Conservation (phyloP, 1,284 basidiomycete species). For the Puccinia polysora region DNA sequence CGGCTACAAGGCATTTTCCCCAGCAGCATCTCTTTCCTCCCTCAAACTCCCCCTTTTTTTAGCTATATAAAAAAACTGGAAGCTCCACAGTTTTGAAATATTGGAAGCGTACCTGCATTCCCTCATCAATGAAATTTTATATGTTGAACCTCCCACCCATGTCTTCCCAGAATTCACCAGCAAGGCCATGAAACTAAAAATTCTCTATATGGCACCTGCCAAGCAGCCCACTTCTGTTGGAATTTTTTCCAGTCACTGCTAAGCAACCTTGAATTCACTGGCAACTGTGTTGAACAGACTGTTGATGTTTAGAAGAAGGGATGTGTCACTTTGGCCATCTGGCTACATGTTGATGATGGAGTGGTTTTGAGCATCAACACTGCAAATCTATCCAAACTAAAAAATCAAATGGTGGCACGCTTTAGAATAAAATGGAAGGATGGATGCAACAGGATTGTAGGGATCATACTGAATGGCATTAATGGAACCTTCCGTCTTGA, state of each 20-base stretch:
- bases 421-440: background rate
- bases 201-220: background rate
- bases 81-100: background rate
- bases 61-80: background rate
- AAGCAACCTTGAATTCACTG: background rate
- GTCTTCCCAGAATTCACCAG: background rate
- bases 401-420: background rate
- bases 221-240: background rate
- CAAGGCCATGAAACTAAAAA: background rate
- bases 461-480: background rate
- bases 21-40: background rate
- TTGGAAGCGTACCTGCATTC: background rate
- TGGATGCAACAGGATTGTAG: background rate
- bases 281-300: background rate
- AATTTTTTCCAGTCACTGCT: background rate
- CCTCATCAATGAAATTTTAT: background rate
- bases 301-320: background rate
- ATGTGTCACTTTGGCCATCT: background rate
- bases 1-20: slow-evolving; percentile 4
- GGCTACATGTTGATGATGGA: background rate
- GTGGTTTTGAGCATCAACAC: background rate
- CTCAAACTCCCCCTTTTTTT: background rate
- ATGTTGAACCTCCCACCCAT: background rate
- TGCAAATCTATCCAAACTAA: background rate
- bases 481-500: background rate